Conservation (phyloP, 179 eudicot genomes). For the Kewa caespitosa region DNA sequence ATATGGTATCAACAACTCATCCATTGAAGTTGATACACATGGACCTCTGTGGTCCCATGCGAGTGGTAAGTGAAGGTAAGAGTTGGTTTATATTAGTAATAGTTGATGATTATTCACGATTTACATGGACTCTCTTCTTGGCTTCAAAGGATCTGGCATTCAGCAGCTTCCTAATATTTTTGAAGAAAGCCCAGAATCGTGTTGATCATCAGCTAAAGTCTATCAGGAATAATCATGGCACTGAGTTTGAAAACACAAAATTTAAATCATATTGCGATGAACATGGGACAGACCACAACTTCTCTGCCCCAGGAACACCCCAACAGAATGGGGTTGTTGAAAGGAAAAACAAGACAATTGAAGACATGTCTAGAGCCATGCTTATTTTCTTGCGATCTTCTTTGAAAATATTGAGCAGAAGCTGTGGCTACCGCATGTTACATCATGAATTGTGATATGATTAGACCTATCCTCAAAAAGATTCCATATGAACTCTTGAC, state of each 20-base stretch:
- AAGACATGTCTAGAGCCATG: not conserved
- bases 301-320: not conserved
- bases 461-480: not conserved
- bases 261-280: not conserved
- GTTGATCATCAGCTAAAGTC: too few species aligned
- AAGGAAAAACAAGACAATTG: not conserved
- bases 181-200: not conserved
- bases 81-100: not conserved
- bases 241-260: not conserved
- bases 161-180: not conserved
- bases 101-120: slow-evolving; percentile 10
- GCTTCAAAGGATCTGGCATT: not conserved
- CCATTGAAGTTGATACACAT: not conserved
- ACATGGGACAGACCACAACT: not conserved
- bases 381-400: not conserved
- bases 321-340: slow-evolving; percentile 11
- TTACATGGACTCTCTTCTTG: not conserved
- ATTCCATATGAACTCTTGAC: slow-evolving; percentile 36
- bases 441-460: not conserved
- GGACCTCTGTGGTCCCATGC: not conserved
- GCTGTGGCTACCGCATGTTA: not conserved
- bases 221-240: not conserved
- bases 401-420: not conserved
- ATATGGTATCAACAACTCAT: too few species aligned
- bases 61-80: not conserved